A percentile compares a stretch with the other conserved stretches of the same genome.
phyloP scores from a whole-genome alignment of 2,329 filamentous ascomycete species.

The Ramichloridium luteum region DNA sequence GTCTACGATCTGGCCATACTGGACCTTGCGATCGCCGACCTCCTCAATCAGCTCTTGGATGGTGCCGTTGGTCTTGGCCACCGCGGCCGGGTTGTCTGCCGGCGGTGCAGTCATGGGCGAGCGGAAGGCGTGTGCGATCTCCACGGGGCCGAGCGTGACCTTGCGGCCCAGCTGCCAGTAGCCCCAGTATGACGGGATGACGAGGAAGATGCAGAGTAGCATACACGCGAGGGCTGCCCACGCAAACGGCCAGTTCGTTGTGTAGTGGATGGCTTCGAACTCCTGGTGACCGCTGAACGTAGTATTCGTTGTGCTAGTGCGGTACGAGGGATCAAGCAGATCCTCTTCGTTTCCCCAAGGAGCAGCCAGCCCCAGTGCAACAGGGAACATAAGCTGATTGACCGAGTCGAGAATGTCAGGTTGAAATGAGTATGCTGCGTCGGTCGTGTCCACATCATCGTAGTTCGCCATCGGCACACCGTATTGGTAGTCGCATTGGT shows the following conservation, averaged over 20 bases:
- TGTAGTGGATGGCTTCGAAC: conserved; percentile 19
- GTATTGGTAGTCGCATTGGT: conserved; percentile 11
- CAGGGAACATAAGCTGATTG: conserved; percentile 15
- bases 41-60: conserved; percentile 7
- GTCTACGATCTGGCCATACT: conserved; percentile 8
- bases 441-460: too few species aligned
- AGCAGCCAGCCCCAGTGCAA: too few species aligned
- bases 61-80: conserved; percentile 5
- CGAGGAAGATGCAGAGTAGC: conserved; percentile 22
- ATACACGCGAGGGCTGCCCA: conserved; percentile 22
- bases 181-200: conserved; percentile 25
- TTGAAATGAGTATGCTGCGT: too few species aligned
- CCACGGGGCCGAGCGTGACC: conserved; percentile 25
- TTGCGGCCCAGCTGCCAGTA: conserved; percentile 27
- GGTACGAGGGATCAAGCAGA: too few species aligned
- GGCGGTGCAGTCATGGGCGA: conserved; percentile 14
- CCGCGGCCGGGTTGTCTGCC: too few species aligned
- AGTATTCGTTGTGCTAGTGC: too few species aligned
- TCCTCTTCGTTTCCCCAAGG: too few species aligned
- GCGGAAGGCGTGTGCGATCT: conserved; percentile 26
- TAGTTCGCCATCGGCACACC: too few species aligned
- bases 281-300: too few species aligned
- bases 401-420: conserved; percentile 9
- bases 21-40: conserved; percentile 7
- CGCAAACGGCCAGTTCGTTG: conserved; percentile 20